Evolutionary conservation across 176 grass and related monocot species (phyloP).

Genomic region (Alopecurus myosuroides): DNA sequence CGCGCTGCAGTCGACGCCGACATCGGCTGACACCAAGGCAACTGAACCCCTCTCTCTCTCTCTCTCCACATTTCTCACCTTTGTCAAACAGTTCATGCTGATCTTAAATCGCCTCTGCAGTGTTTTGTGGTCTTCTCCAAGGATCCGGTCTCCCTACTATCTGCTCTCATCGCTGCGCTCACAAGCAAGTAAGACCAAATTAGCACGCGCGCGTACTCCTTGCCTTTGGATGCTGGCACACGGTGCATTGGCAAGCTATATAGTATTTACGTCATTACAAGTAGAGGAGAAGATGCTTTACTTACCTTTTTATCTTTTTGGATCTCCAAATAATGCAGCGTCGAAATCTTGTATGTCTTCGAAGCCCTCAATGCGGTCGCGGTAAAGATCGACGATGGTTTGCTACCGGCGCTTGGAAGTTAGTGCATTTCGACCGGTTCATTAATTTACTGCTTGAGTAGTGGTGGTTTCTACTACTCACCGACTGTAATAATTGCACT

Average conservation of each 20-base stretch:
- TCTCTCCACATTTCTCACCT: too few species aligned
- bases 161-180: neutral
- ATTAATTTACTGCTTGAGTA: neutral
- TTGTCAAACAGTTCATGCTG: too few species aligned
- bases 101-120: too few species aligned
- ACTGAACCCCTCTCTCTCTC: too few species aligned
- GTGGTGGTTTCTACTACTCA: neutral
- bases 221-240: too few species aligned
- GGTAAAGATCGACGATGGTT: neutral
- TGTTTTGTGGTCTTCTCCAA: neutral
- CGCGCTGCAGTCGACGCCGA: too few species aligned
- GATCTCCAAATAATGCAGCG: neutral
- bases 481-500: neutral
- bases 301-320: neutral
- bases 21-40: too few species aligned
- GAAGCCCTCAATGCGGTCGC: neutral
- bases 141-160: neutral
- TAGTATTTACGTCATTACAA: too few species aligned
- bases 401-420: neutral
- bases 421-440: neutral
- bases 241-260: too few species aligned
- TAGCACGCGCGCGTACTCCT: neutral
- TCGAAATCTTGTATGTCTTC: neutral
- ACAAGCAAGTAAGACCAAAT: neutral
- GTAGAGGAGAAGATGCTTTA: too few species aligned